phyloP scores from a whole-genome alignment of 2,329 filamentous ascomycete genomes.

The Ceratocystis destructans region DNA sequence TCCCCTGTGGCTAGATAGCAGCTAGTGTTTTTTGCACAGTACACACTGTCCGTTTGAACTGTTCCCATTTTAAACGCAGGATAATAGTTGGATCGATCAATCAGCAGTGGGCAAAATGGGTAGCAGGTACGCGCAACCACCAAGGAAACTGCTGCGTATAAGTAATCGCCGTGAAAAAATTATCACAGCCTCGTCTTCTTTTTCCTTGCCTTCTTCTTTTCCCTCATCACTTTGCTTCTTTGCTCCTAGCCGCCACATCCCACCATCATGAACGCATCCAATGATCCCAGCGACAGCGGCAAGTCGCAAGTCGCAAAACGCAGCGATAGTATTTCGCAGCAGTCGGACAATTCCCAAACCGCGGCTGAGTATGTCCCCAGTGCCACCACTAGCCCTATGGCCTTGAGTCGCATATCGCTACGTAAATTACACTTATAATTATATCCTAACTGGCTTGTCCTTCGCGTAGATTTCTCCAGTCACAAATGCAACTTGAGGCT shows the following conservation, averaged over 20 bases:
- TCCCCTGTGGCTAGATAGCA: not conserved
- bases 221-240: conserved; percentile 2
- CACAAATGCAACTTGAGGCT: conserved; percentile 79
- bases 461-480: conserved; percentile 61
- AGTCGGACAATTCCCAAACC: conserved; percentile 53
- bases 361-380: conserved; percentile 46
- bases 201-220: not conserved
- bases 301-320: conserved; percentile 26
- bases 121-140: not conserved
- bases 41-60: not conserved
- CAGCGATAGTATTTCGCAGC: conserved; percentile 46
- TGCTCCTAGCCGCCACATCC: not conserved
- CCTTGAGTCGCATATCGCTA: not conserved
- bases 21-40: not conserved
- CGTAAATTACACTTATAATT: too few relatives aligned
- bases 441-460: conserved; percentile 5
- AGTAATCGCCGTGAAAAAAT: not conserved
- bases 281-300: conserved; percentile 6
- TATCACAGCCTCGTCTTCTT: not conserved
- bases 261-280: conserved; percentile 4
- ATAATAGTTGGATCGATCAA: not conserved
- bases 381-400: not conserved
- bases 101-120: too few relatives aligned
- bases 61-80: not conserved
- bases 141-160: not conserved